Percentiles rank a stretch among this genome's conserved stretches.
These are phyloP conservation scores for Schizonepeta tenuifolia DNA, from an alignment of 257 asterid genomes.

Conservation along the genomic window DNA sequence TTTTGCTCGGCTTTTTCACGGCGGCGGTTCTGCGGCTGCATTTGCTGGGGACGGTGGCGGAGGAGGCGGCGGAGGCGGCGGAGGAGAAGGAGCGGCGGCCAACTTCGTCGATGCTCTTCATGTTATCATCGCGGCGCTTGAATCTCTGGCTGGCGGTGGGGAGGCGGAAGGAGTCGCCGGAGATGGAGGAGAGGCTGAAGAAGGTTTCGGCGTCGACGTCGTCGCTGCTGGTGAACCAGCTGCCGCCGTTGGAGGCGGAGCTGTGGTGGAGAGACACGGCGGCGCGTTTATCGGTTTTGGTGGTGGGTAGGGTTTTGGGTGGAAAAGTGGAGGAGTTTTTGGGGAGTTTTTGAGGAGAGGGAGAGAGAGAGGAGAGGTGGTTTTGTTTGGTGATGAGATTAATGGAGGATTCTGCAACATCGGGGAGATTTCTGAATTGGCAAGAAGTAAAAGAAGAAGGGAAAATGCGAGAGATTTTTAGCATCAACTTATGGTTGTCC, in stretches of 20 bases:
- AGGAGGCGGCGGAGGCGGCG: neutral
- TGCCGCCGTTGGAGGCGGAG: conserved; percentile 53
- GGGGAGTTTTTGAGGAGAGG: too few relatives aligned
- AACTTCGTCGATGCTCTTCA: conserved; percentile 37
- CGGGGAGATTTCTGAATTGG: conserved; percentile 44
- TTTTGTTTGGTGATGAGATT: conserved; percentile 30
- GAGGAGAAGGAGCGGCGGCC: conserved; percentile 37
- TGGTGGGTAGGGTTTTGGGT: neutral
- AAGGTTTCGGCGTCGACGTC: conserved; percentile 42
- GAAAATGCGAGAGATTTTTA: conserved; percentile 56
- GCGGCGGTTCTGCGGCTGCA: conserved; percentile 10
- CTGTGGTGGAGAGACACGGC: conserved; percentile 16
- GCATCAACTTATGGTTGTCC: conserved; percentile 48
- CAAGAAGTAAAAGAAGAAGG: conserved; percentile 72
- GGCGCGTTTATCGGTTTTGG: neutral
- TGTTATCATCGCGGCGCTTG: conserved; percentile 29
- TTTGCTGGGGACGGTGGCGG: neutral
- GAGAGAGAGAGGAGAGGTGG: neutral
- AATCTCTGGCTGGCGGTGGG: conserved; percentile 32
- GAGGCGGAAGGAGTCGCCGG: conserved; percentile 59
- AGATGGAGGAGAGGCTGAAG: conserved; percentile 59
- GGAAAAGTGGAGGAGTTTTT: neutral
- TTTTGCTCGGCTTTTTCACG: neutral
- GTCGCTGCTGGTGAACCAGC: conserved; percentile 52
- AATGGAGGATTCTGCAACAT: conserved; percentile 52